Percentiles rank a stretch among this genome's conserved stretches.
Evolutionary conservation across 2,329 filamentous ascomycete genomes (phyloP).

Genomic region (Apiospora koreana): DNA sequence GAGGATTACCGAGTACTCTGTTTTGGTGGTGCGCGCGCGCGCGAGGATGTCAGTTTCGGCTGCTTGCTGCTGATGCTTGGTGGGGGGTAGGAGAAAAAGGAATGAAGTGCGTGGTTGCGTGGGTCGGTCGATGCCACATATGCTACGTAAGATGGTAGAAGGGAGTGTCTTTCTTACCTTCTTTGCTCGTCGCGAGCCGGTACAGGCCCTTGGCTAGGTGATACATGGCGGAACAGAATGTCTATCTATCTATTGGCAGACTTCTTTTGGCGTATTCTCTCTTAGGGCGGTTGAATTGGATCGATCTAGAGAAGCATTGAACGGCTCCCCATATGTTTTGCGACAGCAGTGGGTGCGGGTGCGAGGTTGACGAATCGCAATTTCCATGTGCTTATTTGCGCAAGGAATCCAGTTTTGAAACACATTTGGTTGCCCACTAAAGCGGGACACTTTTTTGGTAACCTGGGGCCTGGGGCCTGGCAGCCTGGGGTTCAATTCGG

Average conservation of each 20-base stretch:
- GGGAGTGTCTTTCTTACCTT: slow-evolving; percentile 58
- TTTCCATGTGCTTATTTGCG: not conserved
- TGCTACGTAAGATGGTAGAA: slow-evolving; percentile 14
- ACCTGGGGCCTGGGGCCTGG: too few relatives aligned
- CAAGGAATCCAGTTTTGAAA: not conserved
- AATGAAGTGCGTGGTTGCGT: not conserved
- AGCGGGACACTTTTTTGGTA: not conserved
- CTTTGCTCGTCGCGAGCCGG: slow-evolving; percentile 93
- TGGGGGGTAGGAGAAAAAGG: not conserved
- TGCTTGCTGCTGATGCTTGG: not conserved
- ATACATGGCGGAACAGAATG: slow-evolving; percentile 64
- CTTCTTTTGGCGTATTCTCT: not conserved
- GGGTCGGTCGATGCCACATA: not conserved
- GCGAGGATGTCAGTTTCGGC: not conserved
- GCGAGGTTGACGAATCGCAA: not conserved
- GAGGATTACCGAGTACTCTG: slow-evolving; percentile 96
- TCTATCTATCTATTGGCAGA: not conserved
- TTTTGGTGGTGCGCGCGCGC: slow-evolving; percentile 10
- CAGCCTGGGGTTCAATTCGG: not conserved
- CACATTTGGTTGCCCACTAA: not conserved
- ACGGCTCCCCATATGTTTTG: not conserved
- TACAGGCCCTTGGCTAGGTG: slow-evolving; percentile 95
- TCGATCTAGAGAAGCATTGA: not conserved
- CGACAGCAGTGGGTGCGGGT: not conserved
- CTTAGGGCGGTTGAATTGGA: not conserved